Evolutionary conservation across 345 rosid species (phyloP), one percentile per base, ranked within the genome.

Genomic region (Pistacia vera): DNA sequence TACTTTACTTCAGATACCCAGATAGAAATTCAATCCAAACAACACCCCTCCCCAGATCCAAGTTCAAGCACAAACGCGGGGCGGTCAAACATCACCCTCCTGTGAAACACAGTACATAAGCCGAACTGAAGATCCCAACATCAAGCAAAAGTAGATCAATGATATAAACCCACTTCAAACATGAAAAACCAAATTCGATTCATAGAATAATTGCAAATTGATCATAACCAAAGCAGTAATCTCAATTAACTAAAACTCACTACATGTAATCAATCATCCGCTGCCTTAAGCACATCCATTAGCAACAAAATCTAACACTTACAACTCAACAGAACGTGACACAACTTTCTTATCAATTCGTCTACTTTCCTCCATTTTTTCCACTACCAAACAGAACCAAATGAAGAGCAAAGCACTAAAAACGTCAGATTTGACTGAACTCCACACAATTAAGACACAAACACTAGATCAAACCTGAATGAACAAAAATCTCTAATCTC

Each of bases 41-140:
- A 83, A 58, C 49, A 51, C 79, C 86, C 82, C 80, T 81, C 82
- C 68, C 85, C 90, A 86, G 97, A 93, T 93, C 97, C 87, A 86
- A 62, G 78, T 92, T 97, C 87, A 86, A 62, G 78, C 63, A 62
- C 57, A 58, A 49, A 56, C 13, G 64, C 71, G n/a, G 33, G 33
- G 70, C 82, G 59, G 82, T 90, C 86, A 84, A 86, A 73, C 97
- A 89, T 93, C 85, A 68, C 12, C 83, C 79, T 73, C 85, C 98
- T 89, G 90, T 67, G 68, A 44, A 75, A 35, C 3, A 30, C 61
- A 67, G 14, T 6, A 14, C 52, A 78, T 38, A 73, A 61, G 70
- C 28, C 35, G 51, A 76, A 36, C 72, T 41, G 54, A 44, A 52
- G 71, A 66, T 52, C 8, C 17, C 16, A 17, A 48, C 28, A 59